phyloP scores from a whole-genome alignment of 1,139 yeast genomes.

The Sugiyamaella castrensis region DNA sequence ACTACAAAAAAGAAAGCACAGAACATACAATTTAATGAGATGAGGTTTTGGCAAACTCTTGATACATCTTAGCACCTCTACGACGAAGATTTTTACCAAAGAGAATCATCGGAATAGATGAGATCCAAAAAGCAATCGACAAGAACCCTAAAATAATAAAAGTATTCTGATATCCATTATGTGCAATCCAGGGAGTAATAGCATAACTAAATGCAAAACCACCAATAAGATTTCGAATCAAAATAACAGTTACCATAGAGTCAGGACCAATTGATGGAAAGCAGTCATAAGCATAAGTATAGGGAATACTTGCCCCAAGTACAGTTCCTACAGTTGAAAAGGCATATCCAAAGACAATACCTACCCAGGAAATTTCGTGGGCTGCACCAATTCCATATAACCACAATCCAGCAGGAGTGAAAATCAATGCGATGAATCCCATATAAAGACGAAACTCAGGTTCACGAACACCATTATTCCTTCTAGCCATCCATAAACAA shows the following conservation, averaged over 20 bases:
- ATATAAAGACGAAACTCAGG: slow-evolving; percentile 75
- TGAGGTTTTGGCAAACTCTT: slow-evolving; percentile 10
- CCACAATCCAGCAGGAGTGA: slow-evolving; percentile 67
- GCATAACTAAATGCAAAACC: slow-evolving; percentile 50
- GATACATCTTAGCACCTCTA: slow-evolving; percentile 11
- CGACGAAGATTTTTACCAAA: slow-evolving; percentile 29
- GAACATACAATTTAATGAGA: slow-evolving; percentile 1
- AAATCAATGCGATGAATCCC: slow-evolving; percentile 55
- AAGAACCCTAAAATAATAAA: slow-evolving; percentile 47
- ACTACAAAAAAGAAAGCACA: too few species aligned
- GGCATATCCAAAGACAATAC: slow-evolving; percentile 31
- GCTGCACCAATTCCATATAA: slow-evolving; percentile 78
- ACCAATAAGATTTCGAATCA: slow-evolving; percentile 37
- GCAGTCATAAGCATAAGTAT: slow-evolving; percentile 53
- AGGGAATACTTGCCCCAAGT: slow-evolving; percentile 52
- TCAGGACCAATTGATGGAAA: slow-evolving; percentile 52
- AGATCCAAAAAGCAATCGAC: slow-evolving; percentile 42
- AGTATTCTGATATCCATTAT: slow-evolving; percentile 45
- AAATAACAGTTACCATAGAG: slow-evolving; percentile 44
- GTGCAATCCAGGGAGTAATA: slow-evolving; percentile 47
- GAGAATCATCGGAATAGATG: slow-evolving; percentile 42
- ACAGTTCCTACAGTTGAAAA: slow-evolving; percentile 28
- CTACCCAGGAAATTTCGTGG: slow-evolving; percentile 58
- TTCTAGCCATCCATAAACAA: slow-evolving; percentile 64
- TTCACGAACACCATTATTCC: slow-evolving; percentile 65